These are phyloP conservation scores for Brassica hybrid DNA, from an alignment of 441 rosid species.

Conservation along the genomic window DNA sequence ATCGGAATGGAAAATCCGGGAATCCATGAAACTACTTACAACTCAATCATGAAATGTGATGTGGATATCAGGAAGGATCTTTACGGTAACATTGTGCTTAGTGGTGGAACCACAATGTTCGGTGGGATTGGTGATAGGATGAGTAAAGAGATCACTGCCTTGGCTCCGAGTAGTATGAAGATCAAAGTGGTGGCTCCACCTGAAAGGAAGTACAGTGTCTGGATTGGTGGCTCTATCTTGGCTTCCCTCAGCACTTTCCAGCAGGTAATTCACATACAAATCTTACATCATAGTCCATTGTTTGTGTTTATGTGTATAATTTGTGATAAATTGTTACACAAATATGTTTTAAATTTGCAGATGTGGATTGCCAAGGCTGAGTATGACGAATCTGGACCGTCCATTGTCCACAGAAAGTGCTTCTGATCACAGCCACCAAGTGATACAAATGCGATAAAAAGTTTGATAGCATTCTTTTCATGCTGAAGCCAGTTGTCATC, in stretches of 20 bases:
- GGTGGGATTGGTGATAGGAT: conserved; percentile 76
- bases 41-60: conserved; percentile 80
- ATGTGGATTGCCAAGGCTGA: conserved; percentile 90
- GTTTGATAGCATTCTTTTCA: conserved; percentile 13
- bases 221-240: conserved; percentile 82
- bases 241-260: conserved; percentile 82
- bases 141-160: conserved; percentile 84
- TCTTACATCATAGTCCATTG: neutral
- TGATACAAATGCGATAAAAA: conserved; percentile 24
- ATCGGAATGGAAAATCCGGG: conserved; percentile 83
- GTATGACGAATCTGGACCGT: conserved; percentile 78
- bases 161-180: conserved; percentile 89
- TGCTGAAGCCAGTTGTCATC: conserved; percentile 24
- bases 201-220: conserved; percentile 82
- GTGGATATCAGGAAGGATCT: conserved; percentile 84
- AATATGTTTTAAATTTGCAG: conserved; percentile 43
- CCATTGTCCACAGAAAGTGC: conserved; percentile 80
- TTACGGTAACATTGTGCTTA: conserved; percentile 78
- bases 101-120: conserved; percentile 84
- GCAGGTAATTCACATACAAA: conserved; percentile 52
- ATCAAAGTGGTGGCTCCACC: conserved; percentile 87
- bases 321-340: neutral
- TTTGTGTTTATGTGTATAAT: neutral
- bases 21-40: conserved; percentile 81
- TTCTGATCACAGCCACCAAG: conserved; percentile 47